Conservation (phyloP, 768 basidiomycete genomes). For the Exidia glandulosa region DNA sequence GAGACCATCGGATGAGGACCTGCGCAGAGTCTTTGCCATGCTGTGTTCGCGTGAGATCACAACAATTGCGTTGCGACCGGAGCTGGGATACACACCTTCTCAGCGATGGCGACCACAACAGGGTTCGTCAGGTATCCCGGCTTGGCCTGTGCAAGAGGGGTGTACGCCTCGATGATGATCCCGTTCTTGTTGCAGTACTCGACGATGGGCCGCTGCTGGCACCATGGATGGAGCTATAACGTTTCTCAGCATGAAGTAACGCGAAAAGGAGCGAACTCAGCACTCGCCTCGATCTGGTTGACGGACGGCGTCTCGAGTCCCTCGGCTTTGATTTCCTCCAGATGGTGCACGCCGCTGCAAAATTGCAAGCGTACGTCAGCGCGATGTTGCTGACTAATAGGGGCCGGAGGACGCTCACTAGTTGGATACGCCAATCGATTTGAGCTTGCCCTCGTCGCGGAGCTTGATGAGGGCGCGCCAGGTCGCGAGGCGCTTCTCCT, state of each 20-base stretch:
- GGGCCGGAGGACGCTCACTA: slow-evolving; percentile 1
- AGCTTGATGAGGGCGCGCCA: slow-evolving; percentile 14
- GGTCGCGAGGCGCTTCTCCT: slow-evolving; percentile 14
- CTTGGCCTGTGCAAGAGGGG: slow-evolving; percentile 19
- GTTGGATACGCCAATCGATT: slow-evolving; percentile 17
- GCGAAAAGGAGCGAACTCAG: not conserved
- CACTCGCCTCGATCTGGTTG: slow-evolving; percentile 18
- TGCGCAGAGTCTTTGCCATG: slow-evolving; percentile 25
- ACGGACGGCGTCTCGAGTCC: slow-evolving; percentile 12
- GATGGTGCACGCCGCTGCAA: slow-evolving; percentile 11
- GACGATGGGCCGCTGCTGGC: slow-evolving; percentile 26
- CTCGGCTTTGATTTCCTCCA: slow-evolving; percentile 10
- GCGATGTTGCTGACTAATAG: not conserved
- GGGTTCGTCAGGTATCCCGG: slow-evolving; percentile 12
- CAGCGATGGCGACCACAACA: slow-evolving; percentile 10
- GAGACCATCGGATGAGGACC: slow-evolving; percentile 32
- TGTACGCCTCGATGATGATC: slow-evolving; percentile 30
- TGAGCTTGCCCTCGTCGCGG: slow-evolving; percentile 11
- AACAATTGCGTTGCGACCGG: not conserved
- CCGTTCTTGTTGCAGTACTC: slow-evolving; percentile 22
- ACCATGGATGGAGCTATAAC: slow-evolving; percentile 20
- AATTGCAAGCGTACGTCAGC: not conserved
- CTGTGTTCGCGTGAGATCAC: slow-evolving; percentile 1
- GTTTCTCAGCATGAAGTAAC: not conserved
- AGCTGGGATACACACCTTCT: slow-evolving; percentile 10